Evolutionary conservation across 768 basidiomycete genomes (phyloP).

Genomic region (Suillus tomentosus): DNA sequence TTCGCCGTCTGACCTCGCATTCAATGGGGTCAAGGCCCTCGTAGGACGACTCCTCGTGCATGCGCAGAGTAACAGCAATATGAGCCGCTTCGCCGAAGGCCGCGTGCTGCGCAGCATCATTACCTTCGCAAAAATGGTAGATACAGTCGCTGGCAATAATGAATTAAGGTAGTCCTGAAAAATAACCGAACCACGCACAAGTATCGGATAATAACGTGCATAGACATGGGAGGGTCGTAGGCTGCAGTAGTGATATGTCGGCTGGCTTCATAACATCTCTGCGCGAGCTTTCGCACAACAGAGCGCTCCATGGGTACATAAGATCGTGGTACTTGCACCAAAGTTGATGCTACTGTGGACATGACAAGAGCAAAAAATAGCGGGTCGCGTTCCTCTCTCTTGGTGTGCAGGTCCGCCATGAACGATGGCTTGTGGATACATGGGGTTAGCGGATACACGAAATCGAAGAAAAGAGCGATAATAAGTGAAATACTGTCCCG

Average conservation of each 20-base stretch:
- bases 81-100: slow-evolving; percentile 87
- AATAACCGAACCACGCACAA: slow-evolving; percentile 55
- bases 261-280: slow-evolving; percentile 82
- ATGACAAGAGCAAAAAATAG: slow-evolving; percentile 91
- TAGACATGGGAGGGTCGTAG: slow-evolving; percentile 82
- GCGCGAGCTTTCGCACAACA: slow-evolving; percentile 80
- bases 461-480: slow-evolving; percentile 90
- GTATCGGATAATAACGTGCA: slow-evolving; percentile 86
- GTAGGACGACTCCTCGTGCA: slow-evolving; percentile 87
- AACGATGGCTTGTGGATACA: slow-evolving; percentile 91
- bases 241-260: slow-evolving; percentile 77
- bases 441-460: slow-evolving; percentile 89
- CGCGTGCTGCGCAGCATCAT: slow-evolving; percentile 85
- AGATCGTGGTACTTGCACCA: slow-evolving; percentile 86
- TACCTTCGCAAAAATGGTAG: slow-evolving; percentile 88
- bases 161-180: slow-evolving; percentile 10
- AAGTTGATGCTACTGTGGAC: slow-evolving; percentile 83
- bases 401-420: slow-evolving; percentile 82
- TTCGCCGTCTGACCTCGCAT: slow-evolving; percentile 81
- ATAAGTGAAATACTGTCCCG: slow-evolving; percentile 81
- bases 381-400: slow-evolving; percentile 83
- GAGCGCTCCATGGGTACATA: slow-evolving; percentile 87
- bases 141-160: slow-evolving; percentile 62
- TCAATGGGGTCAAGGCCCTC: slow-evolving; percentile 84
- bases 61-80: slow-evolving; percentile 77